phyloP scores from a whole-genome alignment of 225 moss, liverwort and hornwort species.

The Bryum argenteum region DNA sequence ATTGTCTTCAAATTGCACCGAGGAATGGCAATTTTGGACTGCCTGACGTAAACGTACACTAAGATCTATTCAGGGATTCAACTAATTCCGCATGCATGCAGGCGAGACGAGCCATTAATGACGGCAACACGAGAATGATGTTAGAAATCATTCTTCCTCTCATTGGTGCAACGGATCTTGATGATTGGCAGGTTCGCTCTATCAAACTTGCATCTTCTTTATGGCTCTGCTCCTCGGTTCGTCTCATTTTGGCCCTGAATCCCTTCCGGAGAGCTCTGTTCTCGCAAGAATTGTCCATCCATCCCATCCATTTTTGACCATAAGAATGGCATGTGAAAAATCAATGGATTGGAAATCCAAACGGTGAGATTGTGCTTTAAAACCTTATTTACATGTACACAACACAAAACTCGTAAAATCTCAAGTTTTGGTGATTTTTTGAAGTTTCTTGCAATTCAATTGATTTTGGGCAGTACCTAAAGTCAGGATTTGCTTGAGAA shows the following conservation, averaged over 20 bases:
- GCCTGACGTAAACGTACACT: not conserved
- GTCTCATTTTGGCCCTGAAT: not conserved
- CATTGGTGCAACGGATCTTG: slow-evolving; percentile 91
- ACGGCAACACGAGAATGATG: slow-evolving; percentile 60
- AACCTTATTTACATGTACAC: no score
- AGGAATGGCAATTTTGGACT: no score
- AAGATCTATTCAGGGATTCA: not conserved
- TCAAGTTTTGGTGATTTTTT: no score
- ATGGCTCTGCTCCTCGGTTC: not conserved
- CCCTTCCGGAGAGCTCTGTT: slow-evolving; percentile 5
- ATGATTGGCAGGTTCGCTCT: slow-evolving; percentile 84
- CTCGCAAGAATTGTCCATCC: slow-evolving; percentile 56
- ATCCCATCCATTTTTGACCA: no score
- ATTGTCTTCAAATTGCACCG: not conserved
- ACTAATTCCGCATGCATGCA: slow-evolving; percentile 27
- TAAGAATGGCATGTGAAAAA: no score
- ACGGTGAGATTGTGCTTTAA: no score
- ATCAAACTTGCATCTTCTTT: not conserved
- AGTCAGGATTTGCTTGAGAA: no score
- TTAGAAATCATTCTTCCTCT: slow-evolving; percentile 80
- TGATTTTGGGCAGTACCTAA: no score
- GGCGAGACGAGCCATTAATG: slow-evolving; percentile 77
- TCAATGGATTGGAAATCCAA: no score
- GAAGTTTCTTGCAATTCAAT: no score
- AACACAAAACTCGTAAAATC: no score